Conservation (phyloP, 306 rosid genomes). For the Cucurbita moschata region DNA sequence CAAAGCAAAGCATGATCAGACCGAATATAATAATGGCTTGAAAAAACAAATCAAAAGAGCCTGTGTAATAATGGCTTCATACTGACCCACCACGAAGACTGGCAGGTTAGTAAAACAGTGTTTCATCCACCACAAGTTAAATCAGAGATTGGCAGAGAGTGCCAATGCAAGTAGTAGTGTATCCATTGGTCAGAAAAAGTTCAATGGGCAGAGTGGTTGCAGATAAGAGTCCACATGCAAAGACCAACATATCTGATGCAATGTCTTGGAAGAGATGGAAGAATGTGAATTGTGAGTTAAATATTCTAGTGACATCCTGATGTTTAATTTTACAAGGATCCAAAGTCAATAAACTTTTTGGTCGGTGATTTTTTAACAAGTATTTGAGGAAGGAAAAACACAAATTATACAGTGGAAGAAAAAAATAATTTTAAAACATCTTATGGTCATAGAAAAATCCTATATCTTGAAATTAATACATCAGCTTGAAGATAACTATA, state of each 20-base stretch:
- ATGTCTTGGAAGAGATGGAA: neutral
- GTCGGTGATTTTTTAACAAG: neutral
- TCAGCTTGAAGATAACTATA: neutral
- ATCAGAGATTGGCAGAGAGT: slow-evolving; percentile 2
- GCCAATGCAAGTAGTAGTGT: neutral
- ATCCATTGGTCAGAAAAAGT: neutral
- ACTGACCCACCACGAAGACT: slow-evolving; percentile 9
- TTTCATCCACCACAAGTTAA: slow-evolving; percentile 3
- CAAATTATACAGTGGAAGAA: neutral
- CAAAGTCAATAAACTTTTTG: neutral
- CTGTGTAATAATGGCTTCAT: neutral
- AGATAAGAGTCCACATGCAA: neutral
- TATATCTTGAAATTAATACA: neutral
- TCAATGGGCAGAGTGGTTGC: neutral
- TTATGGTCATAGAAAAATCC: neutral
- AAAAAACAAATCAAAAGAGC: slow-evolving; percentile 9
- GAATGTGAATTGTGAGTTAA: neutral
- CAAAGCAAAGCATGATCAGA: slow-evolving; percentile 15
- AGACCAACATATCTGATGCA: neutral
- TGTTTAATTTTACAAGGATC: neutral
- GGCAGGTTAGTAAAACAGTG: neutral
- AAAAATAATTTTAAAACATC: neutral
- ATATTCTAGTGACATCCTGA: neutral
- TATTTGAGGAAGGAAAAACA: neutral
- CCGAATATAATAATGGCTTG: slow-evolving; percentile 4